These are phyloP conservation scores for Penicillium griseofulvum DNA, from an alignment of 2,329 filamentous ascomycete species.

Conservation along the genomic window DNA sequence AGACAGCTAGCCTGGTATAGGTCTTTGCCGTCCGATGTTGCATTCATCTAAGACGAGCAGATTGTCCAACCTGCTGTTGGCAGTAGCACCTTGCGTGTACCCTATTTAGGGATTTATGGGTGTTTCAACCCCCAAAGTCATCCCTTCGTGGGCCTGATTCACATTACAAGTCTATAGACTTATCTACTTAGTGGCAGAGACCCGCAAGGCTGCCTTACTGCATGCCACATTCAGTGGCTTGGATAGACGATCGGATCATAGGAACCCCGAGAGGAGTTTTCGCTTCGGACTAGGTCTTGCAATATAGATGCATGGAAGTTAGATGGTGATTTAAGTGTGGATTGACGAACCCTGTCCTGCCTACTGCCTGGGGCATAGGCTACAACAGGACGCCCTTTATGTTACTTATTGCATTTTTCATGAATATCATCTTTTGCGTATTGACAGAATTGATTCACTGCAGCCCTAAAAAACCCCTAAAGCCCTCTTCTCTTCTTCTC, in stretches of 20 bases:
- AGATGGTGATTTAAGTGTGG: not conserved
- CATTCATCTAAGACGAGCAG: not conserved
- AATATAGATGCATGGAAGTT: not conserved
- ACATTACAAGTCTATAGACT: not conserved
- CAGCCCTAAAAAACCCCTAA: too few relatives aligned
- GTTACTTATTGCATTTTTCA: not conserved
- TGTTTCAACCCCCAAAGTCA: not conserved
- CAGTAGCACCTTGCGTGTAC: not conserved
- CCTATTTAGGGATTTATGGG: not conserved
- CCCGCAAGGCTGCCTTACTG: not conserved
- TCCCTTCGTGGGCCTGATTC: not conserved
- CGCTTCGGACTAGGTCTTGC: not conserved
- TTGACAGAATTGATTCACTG: not conserved
- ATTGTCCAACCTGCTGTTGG: not conserved
- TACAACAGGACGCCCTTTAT: not conserved
- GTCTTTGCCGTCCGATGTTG: not conserved
- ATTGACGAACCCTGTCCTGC: constrained; percentile 1
- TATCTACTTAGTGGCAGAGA: not conserved
- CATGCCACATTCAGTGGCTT: not conserved
- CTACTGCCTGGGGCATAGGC: constrained; percentile 5
- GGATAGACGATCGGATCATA: not conserved
- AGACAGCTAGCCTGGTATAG: not conserved
- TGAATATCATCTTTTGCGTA: not conserved
- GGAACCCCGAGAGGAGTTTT: not conserved
- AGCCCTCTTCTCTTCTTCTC: not conserved